phyloP scores from a whole-genome alignment of 306 rosid genomes.

The Albizia julibrissin region DNA sequence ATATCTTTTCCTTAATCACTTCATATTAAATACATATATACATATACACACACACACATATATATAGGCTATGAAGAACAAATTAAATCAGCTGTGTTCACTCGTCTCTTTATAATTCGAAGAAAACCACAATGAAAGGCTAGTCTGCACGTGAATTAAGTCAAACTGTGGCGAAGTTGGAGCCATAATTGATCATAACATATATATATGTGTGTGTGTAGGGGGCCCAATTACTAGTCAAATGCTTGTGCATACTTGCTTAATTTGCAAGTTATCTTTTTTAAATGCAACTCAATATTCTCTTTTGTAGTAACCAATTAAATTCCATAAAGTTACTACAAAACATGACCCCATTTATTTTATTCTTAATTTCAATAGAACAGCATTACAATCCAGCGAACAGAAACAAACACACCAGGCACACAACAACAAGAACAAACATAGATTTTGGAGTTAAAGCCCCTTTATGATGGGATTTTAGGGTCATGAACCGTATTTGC shows the following conservation, averaged over 20 bases:
- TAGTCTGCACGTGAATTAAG: slow-evolving; percentile 27
- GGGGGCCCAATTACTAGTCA: background rate
- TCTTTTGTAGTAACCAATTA: background rate
- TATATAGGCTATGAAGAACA: background rate
- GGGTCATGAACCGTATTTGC: slow-evolving; percentile 44
- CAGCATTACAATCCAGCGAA: background rate
- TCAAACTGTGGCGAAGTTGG: slow-evolving; percentile 28
- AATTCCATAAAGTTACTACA: background rate
- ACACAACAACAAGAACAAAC: background rate
- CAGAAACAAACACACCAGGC: background rate
- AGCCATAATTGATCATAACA: slow-evolving; percentile 1
- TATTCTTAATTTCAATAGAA: background rate
- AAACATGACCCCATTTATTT: background rate
- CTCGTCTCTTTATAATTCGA: slow-evolving; percentile 3
- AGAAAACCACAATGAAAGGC: background rate
- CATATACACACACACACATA: too few species aligned
- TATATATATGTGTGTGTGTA: too few species aligned
- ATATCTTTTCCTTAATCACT: background rate
- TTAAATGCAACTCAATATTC: slow-evolving; percentile 5
- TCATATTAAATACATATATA: background rate
- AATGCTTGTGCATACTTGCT: background rate
- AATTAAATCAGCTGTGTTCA: background rate
- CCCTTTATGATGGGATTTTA: slow-evolving; percentile 26
- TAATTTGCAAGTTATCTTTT: background rate
- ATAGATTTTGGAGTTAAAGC: slow-evolving; percentile 18